A percentile compares a stretch with the other conserved stretches of the same genome.
Evolutionary conservation across 441 rosid genomes (phyloP).

Genomic region (Aquilaria agallochum): DNA sequence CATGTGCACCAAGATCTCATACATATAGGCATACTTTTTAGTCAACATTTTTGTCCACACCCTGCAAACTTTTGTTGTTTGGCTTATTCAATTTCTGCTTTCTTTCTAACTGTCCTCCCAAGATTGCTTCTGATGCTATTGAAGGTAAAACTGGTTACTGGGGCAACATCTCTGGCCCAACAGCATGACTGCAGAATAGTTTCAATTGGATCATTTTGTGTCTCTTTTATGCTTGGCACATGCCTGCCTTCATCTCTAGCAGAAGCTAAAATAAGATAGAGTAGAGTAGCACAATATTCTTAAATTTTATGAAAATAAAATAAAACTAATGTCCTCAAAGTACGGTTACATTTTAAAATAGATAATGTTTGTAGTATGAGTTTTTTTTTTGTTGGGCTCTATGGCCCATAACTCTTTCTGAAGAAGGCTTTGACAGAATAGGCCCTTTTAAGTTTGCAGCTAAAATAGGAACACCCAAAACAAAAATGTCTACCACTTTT

Average conservation of each 20-base stretch:
- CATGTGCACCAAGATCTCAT: conserved; percentile 15
- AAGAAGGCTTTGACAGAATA: too few species aligned
- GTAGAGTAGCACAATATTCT: too few species aligned
- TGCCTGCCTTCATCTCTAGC: not conserved
- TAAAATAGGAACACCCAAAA: too few species aligned
- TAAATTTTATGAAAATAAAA: too few species aligned
- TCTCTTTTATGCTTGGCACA: conserved; percentile 8
- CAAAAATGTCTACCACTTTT: too few species aligned
- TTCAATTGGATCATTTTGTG: not conserved
- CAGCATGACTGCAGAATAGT: conserved; percentile 5
- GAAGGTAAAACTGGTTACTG: conserved; percentile 14
- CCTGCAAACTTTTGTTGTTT: not conserved
- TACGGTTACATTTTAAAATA: too few species aligned
- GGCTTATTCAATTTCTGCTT: not conserved
- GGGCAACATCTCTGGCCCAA: conserved; percentile 10
- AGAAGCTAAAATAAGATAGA: too few species aligned
- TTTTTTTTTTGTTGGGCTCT: too few species aligned
- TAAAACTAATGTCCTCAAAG: too few species aligned
- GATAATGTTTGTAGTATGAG: too few species aligned
- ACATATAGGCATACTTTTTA: conserved; percentile 11
- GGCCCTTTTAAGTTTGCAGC: too few species aligned
- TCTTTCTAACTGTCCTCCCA: conserved; percentile 10
- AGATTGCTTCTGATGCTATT: conserved; percentile 1
- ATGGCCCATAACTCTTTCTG: too few species aligned
- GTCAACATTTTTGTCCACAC: conserved; percentile 18